phyloP scores from a whole-genome alignment of 2,329 filamentous ascomycete genomes.

The Volutella citrinella region DNA sequence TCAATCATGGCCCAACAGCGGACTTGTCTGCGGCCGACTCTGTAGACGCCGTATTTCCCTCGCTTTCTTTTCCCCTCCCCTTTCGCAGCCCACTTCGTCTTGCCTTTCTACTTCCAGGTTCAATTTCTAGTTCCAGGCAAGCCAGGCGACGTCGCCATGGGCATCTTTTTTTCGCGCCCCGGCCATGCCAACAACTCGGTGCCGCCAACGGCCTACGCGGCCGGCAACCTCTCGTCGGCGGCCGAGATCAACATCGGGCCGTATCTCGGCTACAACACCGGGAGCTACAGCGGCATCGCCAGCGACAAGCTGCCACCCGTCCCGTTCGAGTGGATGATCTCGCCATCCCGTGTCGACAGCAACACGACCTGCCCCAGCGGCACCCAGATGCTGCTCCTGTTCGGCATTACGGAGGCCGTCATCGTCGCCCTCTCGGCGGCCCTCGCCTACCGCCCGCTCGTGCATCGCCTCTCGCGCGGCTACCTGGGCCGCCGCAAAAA shows the following conservation, averaged over 20 bases:
- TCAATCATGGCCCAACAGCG: no score
- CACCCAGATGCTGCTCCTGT: conserved; percentile 12
- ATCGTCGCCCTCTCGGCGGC: conserved; percentile 12
- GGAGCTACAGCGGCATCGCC: conserved; percentile 10
- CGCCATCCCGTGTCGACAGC: conserved; percentile 12
- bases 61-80: no score
- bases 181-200: conserved; percentile 7
- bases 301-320: conserved; percentile 13
- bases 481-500: conserved; percentile 14
- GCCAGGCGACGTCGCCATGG: conserved; percentile 5
- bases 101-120: not conserved
- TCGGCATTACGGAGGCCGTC: conserved; percentile 18
- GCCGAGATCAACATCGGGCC: conserved; percentile 14
- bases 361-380: conserved; percentile 12
- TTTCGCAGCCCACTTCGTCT: not conserved
- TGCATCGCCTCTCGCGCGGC: conserved; percentile 15
- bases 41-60: no score
- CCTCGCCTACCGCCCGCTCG: conserved; percentile 15
- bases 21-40: no score
- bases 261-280: conserved; percentile 19
- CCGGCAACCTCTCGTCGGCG: no score
- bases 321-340: conserved; percentile 23
- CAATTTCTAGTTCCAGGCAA: not conserved
- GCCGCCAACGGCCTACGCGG: conserved; percentile 7
- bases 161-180: conserved; percentile 14